These are phyloP conservation scores for Blastobotrys robertii DNA, from an alignment of 805 yeast genomes.

Conservation along the genomic window DNA sequence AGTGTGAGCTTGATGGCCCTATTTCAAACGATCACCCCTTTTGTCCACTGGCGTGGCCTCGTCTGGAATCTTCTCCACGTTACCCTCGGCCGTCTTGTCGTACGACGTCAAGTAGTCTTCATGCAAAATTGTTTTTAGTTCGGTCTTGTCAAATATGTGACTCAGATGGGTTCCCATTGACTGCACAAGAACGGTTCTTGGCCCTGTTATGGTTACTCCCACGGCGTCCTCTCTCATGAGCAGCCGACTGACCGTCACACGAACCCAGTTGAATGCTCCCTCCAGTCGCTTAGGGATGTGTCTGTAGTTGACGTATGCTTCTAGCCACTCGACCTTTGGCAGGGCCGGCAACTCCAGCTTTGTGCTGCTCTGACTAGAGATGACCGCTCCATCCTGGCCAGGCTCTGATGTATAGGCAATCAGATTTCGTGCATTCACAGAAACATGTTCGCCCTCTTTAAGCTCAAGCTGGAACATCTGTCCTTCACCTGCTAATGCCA, in stretches of 20 bases:
- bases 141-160: slow-evolving; percentile 20
- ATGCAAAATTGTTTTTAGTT: slow-evolving; percentile 12
- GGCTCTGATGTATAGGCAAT: slow-evolving; percentile 29
- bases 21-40: no score
- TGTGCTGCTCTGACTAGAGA: slow-evolving; percentile 12
- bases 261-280: slow-evolving; percentile 5
- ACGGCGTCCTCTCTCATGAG: slow-evolving; percentile 22
- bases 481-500: slow-evolving; percentile 33
- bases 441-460: slow-evolving; percentile 29
- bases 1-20: no score
- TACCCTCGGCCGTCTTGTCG: no score
- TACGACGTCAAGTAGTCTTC: not conserved
- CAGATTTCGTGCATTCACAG: slow-evolving; percentile 32
- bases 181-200: slow-evolving; percentile 23
- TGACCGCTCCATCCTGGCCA: slow-evolving; percentile 8
- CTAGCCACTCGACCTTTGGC: not conserved
- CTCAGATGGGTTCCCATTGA: slow-evolving; percentile 17
- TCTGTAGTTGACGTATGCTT: slow-evolving; percentile 1
- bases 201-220: slow-evolving; percentile 20
- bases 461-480: slow-evolving; percentile 32
- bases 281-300: slow-evolving; percentile 3
- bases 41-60: no score
- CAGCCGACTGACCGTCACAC: slow-evolving; percentile 11
- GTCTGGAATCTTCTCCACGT: no score
- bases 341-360: slow-evolving; percentile 12